Evolutionary conservation across 2,329 filamentous ascomycete genomes (phyloP).

Genomic region (Dactylellina leptospora): DNA sequence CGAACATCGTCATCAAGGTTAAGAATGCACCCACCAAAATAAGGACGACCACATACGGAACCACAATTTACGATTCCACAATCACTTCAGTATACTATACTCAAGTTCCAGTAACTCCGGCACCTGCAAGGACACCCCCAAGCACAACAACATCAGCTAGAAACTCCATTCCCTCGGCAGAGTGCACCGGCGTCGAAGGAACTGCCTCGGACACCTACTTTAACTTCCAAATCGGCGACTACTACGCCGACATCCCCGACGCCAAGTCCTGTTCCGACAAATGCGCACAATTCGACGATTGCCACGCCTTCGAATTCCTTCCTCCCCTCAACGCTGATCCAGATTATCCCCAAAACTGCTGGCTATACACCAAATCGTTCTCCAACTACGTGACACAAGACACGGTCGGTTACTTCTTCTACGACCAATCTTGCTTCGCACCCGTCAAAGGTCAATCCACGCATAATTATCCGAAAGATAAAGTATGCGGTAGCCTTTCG

Average conservation of each 20-base stretch:
- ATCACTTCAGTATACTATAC: slow-evolving; percentile 25
- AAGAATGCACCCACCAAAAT: slow-evolving; percentile 25
- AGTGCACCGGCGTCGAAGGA: slow-evolving; percentile 21
- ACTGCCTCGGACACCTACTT: slow-evolving; percentile 25
- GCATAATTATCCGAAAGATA: slow-evolving; percentile 9
- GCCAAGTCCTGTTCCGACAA: slow-evolving; percentile 23
- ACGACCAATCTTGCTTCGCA: slow-evolving; percentile 29
- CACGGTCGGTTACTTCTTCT: slow-evolving; percentile 19
- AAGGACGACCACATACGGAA: slow-evolving; percentile 18
- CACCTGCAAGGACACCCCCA: not conserved
- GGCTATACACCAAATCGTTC: slow-evolving; percentile 22
- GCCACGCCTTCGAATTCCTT: slow-evolving; percentile 26
- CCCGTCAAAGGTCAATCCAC: slow-evolving; percentile 1
- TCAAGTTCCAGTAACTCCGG: not conserved
- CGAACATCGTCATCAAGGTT: slow-evolving; percentile 20
- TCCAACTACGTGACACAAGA: slow-evolving; percentile 10
- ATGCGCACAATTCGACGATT: slow-evolving; percentile 23
- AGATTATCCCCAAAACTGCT: slow-evolving; percentile 27
- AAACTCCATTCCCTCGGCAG: no score
- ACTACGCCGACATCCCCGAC: slow-evolving; percentile 23
- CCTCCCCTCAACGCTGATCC: slow-evolving; percentile 22
- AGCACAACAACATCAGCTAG: not conserved
- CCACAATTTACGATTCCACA: slow-evolving; percentile 7
- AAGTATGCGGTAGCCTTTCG: slow-evolving; percentile 12
- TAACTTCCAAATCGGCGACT: slow-evolving; percentile 38